phyloP scores from a whole-genome alignment of 2,329 filamentous ascomycete species.

The Nectriaceae sp. region DNA sequence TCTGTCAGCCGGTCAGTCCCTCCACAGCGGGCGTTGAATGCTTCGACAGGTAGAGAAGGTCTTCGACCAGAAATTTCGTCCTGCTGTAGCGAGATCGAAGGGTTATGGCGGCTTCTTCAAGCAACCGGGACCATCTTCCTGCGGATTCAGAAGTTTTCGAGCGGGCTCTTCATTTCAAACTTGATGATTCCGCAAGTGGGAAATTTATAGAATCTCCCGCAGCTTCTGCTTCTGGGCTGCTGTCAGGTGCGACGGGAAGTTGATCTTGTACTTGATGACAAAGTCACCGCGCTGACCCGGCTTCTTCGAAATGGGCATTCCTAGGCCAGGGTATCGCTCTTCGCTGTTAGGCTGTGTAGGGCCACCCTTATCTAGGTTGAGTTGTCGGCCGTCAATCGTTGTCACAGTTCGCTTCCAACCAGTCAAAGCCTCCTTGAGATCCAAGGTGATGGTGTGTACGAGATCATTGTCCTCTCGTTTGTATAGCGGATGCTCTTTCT shows the following conservation, averaged over 20 bases:
- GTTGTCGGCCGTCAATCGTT: slow-evolving; percentile 89
- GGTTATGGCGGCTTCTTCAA: no score
- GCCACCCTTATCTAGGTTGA: slow-evolving; percentile 76
- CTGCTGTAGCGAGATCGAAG: no score
- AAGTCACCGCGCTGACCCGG: slow-evolving; percentile 83
- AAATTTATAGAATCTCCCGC: slow-evolving; percentile 69
- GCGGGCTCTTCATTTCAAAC: no score
- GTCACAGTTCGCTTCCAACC: slow-evolving; percentile 91
- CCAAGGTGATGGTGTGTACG: slow-evolving; percentile 74
- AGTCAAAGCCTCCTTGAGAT: slow-evolving; percentile 90
- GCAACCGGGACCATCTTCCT: no score
- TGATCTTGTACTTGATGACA: slow-evolving; percentile 87
- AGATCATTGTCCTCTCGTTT: slow-evolving; percentile 88
- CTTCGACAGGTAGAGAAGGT: no score
- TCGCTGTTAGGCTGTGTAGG: slow-evolving; percentile 83
- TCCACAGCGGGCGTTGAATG: no score
- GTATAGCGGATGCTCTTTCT: slow-evolving; percentile 88
- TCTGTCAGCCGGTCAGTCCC: no score
- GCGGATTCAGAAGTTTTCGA: no score
- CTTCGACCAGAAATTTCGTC: no score
- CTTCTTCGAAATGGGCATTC: slow-evolving; percentile 95
- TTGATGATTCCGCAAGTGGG: no score
- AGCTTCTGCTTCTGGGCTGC: slow-evolving; percentile 76
- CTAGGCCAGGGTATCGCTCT: slow-evolving; percentile 80
- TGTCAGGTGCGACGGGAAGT: slow-evolving; percentile 81